Conservation (phyloP, 2,329 filamentous ascomycete species). For the Phoma sp. region DNA sequence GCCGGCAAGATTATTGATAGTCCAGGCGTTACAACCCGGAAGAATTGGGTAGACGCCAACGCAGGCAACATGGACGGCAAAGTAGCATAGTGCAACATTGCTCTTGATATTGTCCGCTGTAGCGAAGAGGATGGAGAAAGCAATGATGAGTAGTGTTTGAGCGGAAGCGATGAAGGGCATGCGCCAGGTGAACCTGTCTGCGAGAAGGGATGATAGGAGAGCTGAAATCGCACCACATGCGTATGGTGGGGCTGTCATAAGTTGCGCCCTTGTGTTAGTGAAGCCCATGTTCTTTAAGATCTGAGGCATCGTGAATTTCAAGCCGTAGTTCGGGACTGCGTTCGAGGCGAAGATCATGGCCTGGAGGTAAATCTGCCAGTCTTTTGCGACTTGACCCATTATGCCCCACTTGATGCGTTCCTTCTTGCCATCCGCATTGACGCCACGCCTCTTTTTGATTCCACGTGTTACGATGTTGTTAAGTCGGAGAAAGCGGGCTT, state of each 20-base stretch:
- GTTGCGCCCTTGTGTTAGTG: constrained; percentile 31
- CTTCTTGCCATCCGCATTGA: constrained; percentile 24
- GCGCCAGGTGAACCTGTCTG: constrained; percentile 29
- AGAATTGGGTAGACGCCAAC: constrained; percentile 39
- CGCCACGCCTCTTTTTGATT: constrained; percentile 11
- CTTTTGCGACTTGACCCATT: constrained; percentile 49
- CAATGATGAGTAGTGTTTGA: constrained; percentile 42
- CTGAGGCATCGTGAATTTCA: constrained; percentile 33
- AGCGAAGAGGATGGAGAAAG: constrained; percentile 51
- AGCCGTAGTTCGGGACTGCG: constrained; percentile 44
- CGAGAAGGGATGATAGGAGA: constrained; percentile 20
- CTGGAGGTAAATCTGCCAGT: constrained; percentile 57
- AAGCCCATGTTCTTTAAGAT: constrained; percentile 31
- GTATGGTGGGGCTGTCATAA: constrained; percentile 34
- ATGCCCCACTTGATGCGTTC: constrained; percentile 22
- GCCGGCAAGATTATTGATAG: constrained; percentile 32
- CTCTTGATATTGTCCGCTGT: constrained; percentile 45
- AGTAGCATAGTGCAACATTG: constrained; percentile 52
- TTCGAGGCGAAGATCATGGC: constrained; percentile 48
- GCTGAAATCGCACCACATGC: constrained; percentile 29
- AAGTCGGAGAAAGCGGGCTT: constrained; percentile 20
- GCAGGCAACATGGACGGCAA: constrained; percentile 51
- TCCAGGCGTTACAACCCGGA: constrained; percentile 34
- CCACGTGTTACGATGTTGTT: constrained; percentile 24
- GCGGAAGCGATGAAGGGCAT: constrained; percentile 29